These are phyloP conservation scores for Vanderwaltozyma polyspora DNA, from an alignment of 805 yeast genomes.

Conservation along the genomic window DNA sequence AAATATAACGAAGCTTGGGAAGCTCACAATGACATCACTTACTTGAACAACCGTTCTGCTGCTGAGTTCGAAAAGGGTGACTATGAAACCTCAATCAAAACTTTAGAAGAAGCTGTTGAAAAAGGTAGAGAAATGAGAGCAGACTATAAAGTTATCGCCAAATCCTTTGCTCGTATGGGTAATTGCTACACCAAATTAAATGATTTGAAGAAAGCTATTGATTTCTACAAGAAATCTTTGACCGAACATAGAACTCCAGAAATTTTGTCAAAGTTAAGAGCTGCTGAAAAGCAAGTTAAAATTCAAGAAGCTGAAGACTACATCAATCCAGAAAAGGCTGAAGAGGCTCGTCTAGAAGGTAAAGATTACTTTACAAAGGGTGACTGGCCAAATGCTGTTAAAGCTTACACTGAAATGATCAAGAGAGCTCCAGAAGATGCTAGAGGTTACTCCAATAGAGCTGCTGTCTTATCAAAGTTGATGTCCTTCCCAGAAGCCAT, in stretches of 20 bases:
- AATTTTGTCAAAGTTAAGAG: conserved; percentile 74
- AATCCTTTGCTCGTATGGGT: conserved; percentile 88
- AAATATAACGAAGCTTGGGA: conserved; percentile 82
- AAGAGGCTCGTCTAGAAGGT: conserved; percentile 88
- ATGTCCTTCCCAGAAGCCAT: conserved; percentile 97
- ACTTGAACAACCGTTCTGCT: conserved; percentile 91
- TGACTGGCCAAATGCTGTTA: conserved; percentile 95
- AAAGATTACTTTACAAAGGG: conserved; percentile 79
- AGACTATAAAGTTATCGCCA: conserved; percentile 84
- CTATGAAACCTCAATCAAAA: conserved; percentile 69
- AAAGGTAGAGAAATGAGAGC: conserved; percentile 84
- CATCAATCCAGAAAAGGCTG: conserved; percentile 85
- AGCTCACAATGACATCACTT: conserved; percentile 72
- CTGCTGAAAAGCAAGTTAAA: conserved; percentile 78
- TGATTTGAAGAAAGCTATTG: conserved; percentile 62
- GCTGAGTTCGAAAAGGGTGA: conserved; percentile 96
- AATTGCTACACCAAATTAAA: conserved; percentile 65
- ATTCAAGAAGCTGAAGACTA: conserved; percentile 65
- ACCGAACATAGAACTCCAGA: conserved; percentile 98
- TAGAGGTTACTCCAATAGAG: conserved; percentile 94
- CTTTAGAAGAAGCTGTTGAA: conserved; percentile 75
- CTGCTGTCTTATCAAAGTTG: conserved; percentile 89
- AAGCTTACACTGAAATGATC: conserved; percentile 89
- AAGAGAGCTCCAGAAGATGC: conserved; percentile 96
- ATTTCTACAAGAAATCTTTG: conserved; percentile 74